phyloP scores from a whole-genome alignment of 495 filamentous ascomycete species.

The Annulohypoxylon nitens region DNA sequence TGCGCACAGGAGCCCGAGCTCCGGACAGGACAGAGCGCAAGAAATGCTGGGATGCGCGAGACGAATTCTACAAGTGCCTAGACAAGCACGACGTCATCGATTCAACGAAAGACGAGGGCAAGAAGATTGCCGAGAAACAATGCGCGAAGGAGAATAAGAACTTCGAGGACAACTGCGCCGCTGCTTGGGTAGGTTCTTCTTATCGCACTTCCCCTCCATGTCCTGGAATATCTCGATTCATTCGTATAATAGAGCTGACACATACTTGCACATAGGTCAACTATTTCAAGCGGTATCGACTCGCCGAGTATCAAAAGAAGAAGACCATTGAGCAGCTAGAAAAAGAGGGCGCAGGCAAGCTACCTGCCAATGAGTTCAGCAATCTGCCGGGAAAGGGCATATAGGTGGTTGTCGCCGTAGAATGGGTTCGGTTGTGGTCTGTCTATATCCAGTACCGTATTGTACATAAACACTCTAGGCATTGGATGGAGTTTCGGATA shows the following conservation, averaged over 20 bases:
- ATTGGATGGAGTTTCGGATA: conserved; percentile 28
- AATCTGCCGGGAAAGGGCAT: conserved; percentile 27
- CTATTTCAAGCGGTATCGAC: conserved; percentile 96
- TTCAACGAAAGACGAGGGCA: conserved; percentile 74
- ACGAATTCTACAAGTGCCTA: conserved; percentile 87
- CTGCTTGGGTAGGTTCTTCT: conserved; percentile 76
- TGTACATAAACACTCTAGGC: conserved; percentile 32
- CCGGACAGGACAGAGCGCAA: conserved; percentile 82
- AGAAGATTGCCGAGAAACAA: conserved; percentile 70
- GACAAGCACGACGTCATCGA: conserved; percentile 86
- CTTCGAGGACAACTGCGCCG: conserved; percentile 82
- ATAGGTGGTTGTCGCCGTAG: conserved; percentile 3
- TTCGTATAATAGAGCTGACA: conserved; percentile 1
- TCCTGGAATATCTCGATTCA: background rate
- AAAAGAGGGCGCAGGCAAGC: conserved; percentile 78
- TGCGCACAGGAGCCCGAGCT: conserved; percentile 72
- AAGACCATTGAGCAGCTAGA: conserved; percentile 82
- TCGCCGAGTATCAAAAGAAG: conserved; percentile 89
- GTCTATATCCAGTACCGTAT: conserved; percentile 14
- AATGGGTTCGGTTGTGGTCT: background rate
- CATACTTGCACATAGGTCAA: conserved; percentile 72
- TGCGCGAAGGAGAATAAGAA: conserved; percentile 74
- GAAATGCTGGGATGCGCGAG: conserved; percentile 87
- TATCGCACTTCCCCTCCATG: conserved; percentile 1
- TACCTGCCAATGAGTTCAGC: conserved; percentile 54